Percentiles rank a stretch among this genome's conserved stretches.
Conservation (phyloP, 306 rosid species). For the Inga laurina region DNA sequence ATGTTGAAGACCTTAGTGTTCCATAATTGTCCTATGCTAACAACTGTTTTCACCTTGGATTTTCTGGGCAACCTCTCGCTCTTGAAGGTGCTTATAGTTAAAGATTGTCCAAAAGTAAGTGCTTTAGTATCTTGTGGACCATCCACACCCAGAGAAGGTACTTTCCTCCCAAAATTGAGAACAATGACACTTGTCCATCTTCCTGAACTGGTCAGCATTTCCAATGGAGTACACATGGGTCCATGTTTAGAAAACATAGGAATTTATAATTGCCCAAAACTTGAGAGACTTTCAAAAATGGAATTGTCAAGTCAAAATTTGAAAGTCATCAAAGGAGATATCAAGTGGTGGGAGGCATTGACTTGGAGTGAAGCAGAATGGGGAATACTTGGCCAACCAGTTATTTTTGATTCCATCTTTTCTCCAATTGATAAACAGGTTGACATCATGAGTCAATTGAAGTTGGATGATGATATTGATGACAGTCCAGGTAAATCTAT, state of each 20-base stretch:
- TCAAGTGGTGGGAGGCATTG: not conserved
- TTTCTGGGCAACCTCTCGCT: not conserved
- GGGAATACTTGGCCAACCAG: not conserved
- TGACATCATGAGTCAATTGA: not conserved
- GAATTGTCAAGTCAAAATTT: not conserved
- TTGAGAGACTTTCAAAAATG: not conserved
- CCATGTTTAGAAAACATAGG: not conserved
- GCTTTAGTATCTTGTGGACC: not conserved
- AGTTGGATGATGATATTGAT: not conserved
- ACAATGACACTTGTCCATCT: not conserved
- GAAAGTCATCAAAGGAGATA: not conserved
- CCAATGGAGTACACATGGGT: not conserved
- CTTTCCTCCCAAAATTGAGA: not conserved
- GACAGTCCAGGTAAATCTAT: not conserved
- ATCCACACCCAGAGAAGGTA: not conserved
- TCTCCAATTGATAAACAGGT: not conserved
- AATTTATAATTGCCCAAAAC: not conserved
- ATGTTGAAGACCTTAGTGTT: slow-evolving; percentile 17
- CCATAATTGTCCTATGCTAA: slow-evolving; percentile 31
- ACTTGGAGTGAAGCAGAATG: not conserved
- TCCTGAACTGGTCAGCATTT: not conserved
- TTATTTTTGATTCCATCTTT: not conserved
- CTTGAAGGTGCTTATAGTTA: not conserved
- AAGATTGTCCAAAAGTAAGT: not conserved
- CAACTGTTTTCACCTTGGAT: not conserved